phyloP scores from a whole-genome alignment of 1,139 yeast species.

The Hansenula sp. region DNA sequence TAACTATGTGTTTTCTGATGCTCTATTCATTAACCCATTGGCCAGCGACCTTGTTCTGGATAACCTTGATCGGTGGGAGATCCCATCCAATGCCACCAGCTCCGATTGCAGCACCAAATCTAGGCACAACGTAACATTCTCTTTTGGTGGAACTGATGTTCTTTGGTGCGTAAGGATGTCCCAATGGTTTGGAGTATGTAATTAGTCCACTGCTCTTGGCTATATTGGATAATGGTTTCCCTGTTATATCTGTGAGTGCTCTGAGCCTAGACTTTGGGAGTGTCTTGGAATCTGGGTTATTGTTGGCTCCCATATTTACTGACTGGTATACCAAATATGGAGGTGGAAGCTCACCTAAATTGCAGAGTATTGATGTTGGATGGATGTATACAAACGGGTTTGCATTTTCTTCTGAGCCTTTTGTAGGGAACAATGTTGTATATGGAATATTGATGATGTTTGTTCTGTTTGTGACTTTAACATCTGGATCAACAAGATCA shows the following conservation, averaged over 20 bases:
- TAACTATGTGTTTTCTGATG: not conserved
- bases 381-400: slow-evolving; percentile 70
- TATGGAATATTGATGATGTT: slow-evolving; percentile 69
- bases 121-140: slow-evolving; percentile 86
- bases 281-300: slow-evolving; percentile 28
- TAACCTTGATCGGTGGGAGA: slow-evolving; percentile 76
- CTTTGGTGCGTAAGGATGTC: slow-evolving; percentile 85
- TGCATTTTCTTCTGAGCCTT: slow-evolving; percentile 30
- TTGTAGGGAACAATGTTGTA: slow-evolving; percentile 57
- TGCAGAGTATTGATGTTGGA: slow-evolving; percentile 61
- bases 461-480: slow-evolving; percentile 51
- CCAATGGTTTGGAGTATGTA: slow-evolving; percentile 86
- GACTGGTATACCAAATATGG: slow-evolving; percentile 69
- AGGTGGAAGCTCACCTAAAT: slow-evolving; percentile 65
- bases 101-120: slow-evolving; percentile 83
- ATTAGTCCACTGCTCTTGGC: slow-evolving; percentile 69
- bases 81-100: slow-evolving; percentile 93
- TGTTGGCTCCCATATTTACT: slow-evolving; percentile 44
- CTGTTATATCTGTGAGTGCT: slow-evolving; percentile 71
- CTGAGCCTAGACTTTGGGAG: slow-evolving; percentile 59
- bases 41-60: slow-evolving; percentile 58
- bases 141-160: slow-evolving; percentile 57
- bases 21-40: slow-evolving; percentile 46
- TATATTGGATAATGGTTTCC: slow-evolving; percentile 71
- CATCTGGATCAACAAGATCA: slow-evolving; percentile 66